Evolutionary conservation across 768 basidiomycete genomes (phyloP).

Genomic region (Cystobasidium tubakii): DNA sequence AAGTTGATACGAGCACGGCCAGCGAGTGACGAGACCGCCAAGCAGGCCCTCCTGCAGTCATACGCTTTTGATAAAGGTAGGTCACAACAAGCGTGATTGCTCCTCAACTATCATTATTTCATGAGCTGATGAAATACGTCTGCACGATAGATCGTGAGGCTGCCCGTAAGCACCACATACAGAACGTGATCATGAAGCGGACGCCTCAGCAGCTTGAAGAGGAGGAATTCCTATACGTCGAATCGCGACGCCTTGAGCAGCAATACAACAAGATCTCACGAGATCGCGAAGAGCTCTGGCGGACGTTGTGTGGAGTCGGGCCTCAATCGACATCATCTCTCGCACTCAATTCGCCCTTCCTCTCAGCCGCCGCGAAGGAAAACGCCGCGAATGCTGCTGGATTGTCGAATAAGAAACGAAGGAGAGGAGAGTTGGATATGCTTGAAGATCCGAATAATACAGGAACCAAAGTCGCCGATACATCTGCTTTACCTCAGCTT

Average conservation of each 20-base stretch:
- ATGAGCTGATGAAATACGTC: not conserved
- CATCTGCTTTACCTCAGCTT: slow-evolving; percentile 42
- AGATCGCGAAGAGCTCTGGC: slow-evolving; percentile 45
- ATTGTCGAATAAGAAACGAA: slow-evolving; percentile 46
- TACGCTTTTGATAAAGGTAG: slow-evolving; percentile 84
- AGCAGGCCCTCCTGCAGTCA: slow-evolving; percentile 54
- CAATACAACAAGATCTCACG: slow-evolving; percentile 57
- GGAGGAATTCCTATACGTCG: slow-evolving; percentile 88
- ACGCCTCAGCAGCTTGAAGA: slow-evolving; percentile 83
- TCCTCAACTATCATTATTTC: too few species aligned
- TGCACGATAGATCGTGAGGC: slow-evolving; percentile 69
- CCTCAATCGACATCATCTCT: slow-evolving; percentile 27
- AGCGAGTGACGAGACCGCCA: slow-evolving; percentile 71
- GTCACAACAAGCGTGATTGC: slow-evolving; percentile 25
- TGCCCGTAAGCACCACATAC: slow-evolving; percentile 77
- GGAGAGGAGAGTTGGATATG: slow-evolving; percentile 43
- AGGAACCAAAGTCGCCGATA: slow-evolving; percentile 9
- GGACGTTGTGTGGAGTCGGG: slow-evolving; percentile 42
- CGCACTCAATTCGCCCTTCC: slow-evolving; percentile 2
- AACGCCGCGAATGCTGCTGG: slow-evolving; percentile 30
- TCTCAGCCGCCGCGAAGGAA: not conserved
- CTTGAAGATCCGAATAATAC: slow-evolving; percentile 25
- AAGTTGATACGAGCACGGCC: slow-evolving; percentile 77
- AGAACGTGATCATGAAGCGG: slow-evolving; percentile 72
- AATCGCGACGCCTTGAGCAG: slow-evolving; percentile 91